A percentile compares a stretch with the other conserved stretches of the same genome.
Evolutionary conservation across 768 basidiomycete species (phyloP).

Genomic region (Lactarius deliciosus): DNA sequence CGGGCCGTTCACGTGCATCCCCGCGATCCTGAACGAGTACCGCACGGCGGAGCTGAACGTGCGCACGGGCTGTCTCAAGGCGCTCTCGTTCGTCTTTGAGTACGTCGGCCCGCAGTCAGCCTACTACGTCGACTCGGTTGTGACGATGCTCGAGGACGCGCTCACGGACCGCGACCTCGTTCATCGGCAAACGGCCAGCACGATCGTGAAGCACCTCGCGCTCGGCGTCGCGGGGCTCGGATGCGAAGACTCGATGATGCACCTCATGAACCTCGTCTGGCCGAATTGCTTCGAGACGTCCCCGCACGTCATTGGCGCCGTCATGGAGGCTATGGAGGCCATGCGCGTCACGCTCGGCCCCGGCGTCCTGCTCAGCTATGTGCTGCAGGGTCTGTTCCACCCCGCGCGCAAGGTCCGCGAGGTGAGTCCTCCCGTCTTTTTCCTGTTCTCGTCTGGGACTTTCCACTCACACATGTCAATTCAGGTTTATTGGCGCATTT

Average conservation of each 20-base stretch:
- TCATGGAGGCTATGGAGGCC: constrained; percentile 97
- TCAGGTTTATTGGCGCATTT: constrained; percentile 88
- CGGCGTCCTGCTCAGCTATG: constrained; percentile 88
- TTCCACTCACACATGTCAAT: background rate
- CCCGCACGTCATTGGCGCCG: constrained; percentile 96
- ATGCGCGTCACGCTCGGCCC: constrained; percentile 97
- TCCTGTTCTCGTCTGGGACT: background rate
- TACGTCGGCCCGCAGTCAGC: constrained; percentile 97
- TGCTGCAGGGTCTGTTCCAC: constrained; percentile 94
- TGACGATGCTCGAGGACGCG: constrained; percentile 97
- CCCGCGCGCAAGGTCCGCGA: constrained; percentile 96
- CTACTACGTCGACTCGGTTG: constrained; percentile 95
- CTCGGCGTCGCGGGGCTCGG: constrained; percentile 96
- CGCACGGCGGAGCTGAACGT: constrained; percentile 98
- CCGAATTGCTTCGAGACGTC: constrained; percentile 99
- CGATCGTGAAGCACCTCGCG: constrained; percentile 97
- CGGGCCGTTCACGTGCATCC: constrained; percentile 97
- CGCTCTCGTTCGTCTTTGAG: constrained; percentile 98
- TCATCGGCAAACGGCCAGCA: constrained; percentile 95
- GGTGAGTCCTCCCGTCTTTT: constrained; percentile 45
- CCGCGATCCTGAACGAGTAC: constrained; percentile 98
- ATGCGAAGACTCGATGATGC: constrained; percentile 96
- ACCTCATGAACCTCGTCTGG: constrained; percentile 98
- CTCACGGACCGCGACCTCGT: constrained; percentile 98
- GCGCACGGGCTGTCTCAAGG: constrained; percentile 97